Conservation (phyloP, 75 land plant species). For the Cunninghamia lanceolata region DNA sequence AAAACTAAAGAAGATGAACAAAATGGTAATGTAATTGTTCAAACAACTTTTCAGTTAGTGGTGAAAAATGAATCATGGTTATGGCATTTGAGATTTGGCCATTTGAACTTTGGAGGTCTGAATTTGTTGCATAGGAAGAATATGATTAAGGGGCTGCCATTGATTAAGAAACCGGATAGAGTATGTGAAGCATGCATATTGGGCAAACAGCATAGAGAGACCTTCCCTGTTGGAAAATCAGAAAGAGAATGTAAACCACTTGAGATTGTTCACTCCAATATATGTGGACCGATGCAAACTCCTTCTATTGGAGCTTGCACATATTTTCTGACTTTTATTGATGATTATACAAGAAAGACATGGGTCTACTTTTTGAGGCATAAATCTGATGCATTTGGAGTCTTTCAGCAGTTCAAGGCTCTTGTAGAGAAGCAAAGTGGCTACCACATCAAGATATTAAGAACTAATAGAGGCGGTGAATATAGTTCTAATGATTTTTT, state of each 20-base stretch:
- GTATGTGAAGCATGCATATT: background rate
- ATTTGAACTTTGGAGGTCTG: background rate
- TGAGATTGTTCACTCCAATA: background rate
- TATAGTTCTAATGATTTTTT: slow-evolving; percentile 8
- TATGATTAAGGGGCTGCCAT: background rate
- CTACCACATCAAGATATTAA: slow-evolving; percentile 6
- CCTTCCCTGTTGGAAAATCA: background rate
- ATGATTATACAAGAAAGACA: background rate
- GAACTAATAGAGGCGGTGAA: slow-evolving; percentile 27
- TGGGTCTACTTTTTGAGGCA: background rate
- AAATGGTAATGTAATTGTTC: background rate
- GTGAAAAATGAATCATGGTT: background rate
- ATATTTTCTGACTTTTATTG: background rate
- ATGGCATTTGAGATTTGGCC: background rate
- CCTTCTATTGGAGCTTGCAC: background rate
- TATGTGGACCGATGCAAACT: background rate
- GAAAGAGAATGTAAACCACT: background rate
- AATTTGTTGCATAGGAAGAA: background rate
- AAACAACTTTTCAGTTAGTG: background rate
- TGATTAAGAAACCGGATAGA: background rate
- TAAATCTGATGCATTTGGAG: background rate
- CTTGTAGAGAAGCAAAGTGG: slow-evolving; percentile 11
- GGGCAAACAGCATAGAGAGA: background rate
- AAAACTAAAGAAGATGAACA: too few relatives aligned
- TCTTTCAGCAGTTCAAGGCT: background rate